Percentiles rank a stretch among this genome's conserved stretches.
phyloP scores from a whole-genome alignment of 495 filamentous ascomycete genomes.

The Cairneyella variabilis region DNA sequence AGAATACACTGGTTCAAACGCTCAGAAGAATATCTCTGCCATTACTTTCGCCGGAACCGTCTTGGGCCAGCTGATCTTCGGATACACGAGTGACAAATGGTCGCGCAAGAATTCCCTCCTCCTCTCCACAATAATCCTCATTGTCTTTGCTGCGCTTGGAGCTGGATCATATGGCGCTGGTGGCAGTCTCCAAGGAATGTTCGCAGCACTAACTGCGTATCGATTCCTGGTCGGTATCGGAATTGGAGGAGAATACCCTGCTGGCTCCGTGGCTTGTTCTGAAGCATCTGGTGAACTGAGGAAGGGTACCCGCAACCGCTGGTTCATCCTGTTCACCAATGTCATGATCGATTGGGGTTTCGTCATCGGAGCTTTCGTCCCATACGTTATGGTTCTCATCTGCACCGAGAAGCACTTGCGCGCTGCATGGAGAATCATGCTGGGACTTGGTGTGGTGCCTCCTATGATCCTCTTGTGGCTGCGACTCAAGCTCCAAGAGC shows the following conservation, averaged over 20 bases:
- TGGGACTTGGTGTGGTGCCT: conserved; percentile 78
- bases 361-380: conserved; percentile 73
- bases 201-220: conserved; percentile 80
- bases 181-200: conserved; percentile 61
- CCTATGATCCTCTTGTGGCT: conserved; percentile 71
- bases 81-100: conserved; percentile 77
- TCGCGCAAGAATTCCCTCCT: conserved; percentile 80
- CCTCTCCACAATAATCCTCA: conserved; percentile 74
- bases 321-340: conserved; percentile 95
- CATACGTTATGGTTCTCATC: conserved; percentile 64
- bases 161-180: conserved; percentile 70
- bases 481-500: conserved; percentile 73
- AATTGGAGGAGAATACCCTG: conserved; percentile 81
- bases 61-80: conserved; percentile 78
- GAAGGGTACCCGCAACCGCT: conserved; percentile 73
- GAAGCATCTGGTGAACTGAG: conserved; percentile 83
- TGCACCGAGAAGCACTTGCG: conserved; percentile 64
- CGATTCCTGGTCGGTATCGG: conserved; percentile 69
- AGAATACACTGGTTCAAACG: conserved; percentile 59
- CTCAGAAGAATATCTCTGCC: conserved; percentile 65
- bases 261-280: conserved; percentile 78
- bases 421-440: conserved; percentile 68
- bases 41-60: conserved; percentile 91
- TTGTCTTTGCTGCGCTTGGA: conserved; percentile 76
- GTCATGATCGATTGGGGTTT: conserved; percentile 81